Evolutionary conservation across 257 asterid species (phyloP).

Genomic region (Penstemon barbatus): DNA sequence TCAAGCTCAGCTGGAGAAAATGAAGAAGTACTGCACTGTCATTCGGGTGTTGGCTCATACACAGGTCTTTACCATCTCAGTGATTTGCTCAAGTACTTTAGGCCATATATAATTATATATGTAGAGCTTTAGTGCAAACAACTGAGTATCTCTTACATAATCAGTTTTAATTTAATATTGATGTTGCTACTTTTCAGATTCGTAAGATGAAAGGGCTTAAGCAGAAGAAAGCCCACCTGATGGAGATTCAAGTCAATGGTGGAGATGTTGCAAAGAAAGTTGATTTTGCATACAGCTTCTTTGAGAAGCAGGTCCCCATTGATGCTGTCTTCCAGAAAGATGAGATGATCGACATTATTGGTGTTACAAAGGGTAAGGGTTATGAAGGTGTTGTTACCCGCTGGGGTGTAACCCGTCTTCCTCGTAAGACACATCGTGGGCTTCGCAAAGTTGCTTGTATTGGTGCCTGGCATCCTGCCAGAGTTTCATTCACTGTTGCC

Average conservation of each 20-base stretch:
- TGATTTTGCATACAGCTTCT: constrained; percentile 70
- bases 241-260: constrained; percentile 90
- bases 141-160: neutral
- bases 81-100: neutral
- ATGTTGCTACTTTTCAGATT: constrained; percentile 39
- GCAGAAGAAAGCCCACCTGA: constrained; percentile 83
- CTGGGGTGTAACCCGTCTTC: constrained; percentile 95
- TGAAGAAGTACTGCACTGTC: constrained; percentile 70
- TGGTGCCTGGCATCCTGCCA: constrained; percentile 94
- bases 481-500: constrained; percentile 84
- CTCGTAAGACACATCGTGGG: constrained; percentile 87
- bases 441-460: constrained; percentile 91
- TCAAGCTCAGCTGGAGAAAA: constrained; percentile 60
- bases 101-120: no score
- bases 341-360: constrained; percentile 83
- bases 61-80: constrained; percentile 44
- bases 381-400: constrained; percentile 88
- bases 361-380: constrained; percentile 84
- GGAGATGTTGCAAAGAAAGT: constrained; percentile 71
- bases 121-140: no score
- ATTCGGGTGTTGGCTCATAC: constrained; percentile 79
- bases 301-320: constrained; percentile 76
- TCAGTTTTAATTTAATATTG: neutral
- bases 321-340: constrained; percentile 90
- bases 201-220: constrained; percentile 79